A percentile compares a stretch with the other conserved stretches of the same genome.
Evolutionary conservation across 1,139 yeast species (phyloP).

Genomic region (Suhomyces terraborum): DNA sequence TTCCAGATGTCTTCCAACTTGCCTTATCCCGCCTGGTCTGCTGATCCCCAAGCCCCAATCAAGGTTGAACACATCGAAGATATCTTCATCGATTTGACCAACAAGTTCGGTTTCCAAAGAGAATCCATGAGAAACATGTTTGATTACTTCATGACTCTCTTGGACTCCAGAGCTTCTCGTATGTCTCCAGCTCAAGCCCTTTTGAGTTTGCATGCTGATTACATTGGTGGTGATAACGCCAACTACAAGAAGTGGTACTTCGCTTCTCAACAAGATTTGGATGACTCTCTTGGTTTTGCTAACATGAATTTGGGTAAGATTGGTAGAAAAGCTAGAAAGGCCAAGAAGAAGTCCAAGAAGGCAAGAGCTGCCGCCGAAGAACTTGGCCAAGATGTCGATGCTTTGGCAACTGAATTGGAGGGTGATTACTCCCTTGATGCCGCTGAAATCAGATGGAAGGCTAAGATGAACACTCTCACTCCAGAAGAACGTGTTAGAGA

Average conservation of each 20-base stretch:
- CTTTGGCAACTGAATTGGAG: conserved; percentile 75
- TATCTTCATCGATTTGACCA: conserved; percentile 84
- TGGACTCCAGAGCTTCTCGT: conserved; percentile 94
- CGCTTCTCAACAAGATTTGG: conserved; percentile 35
- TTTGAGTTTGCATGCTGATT: conserved; percentile 90
- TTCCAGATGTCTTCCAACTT: conserved; percentile 59
- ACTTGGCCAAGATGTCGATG: conserved; percentile 49
- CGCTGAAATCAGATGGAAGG: conserved; percentile 54
- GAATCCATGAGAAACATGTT: conserved; percentile 97
- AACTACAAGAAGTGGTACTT: conserved; percentile 33
- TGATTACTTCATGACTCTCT: conserved; percentile 89
- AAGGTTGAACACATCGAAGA: conserved; percentile 87
- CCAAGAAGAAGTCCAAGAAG: conserved; percentile 61
- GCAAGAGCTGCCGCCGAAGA: conserved; percentile 59
- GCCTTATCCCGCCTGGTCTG: conserved; percentile 97
- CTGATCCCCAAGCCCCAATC: conserved; percentile 79
- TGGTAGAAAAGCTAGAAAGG: conserved; percentile 53
- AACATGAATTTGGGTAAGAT: conserved; percentile 77
- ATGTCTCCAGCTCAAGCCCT: conserved; percentile 97
- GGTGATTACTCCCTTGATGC: conserved; percentile 73
- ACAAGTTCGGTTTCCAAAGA: conserved; percentile 95
- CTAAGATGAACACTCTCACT: conserved; percentile 48
- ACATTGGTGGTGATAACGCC: conserved; percentile 49
- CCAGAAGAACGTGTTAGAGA: conserved; percentile 85
- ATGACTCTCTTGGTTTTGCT: conserved; percentile 41